Base-by-base conservation (phyloP, 148 eudicot species). In the Amaranthus palmeri region DNA sequence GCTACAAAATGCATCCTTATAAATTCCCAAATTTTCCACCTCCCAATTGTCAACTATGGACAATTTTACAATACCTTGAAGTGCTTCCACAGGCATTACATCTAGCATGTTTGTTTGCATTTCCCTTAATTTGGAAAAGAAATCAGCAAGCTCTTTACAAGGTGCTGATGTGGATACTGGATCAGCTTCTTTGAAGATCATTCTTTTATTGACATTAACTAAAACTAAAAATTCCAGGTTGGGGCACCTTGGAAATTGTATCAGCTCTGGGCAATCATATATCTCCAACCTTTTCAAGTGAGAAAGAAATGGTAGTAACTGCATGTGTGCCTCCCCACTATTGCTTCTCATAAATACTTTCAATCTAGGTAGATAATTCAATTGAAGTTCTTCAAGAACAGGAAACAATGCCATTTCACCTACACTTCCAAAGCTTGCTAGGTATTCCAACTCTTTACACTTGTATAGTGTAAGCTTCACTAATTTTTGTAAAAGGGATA, bases 11-110 rank as follows among this genome's bases (percentile, higher is more conserved):
- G 67, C 50, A 3, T 42, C 50, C 67, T 18, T 65, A 10, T 55
- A 68, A 61, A 69, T 54, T 25, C 56, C 69, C 51, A 74, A 60
- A 44, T 54, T 64, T 36, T 69, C 53, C 5, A 75, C 2, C 54
- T 61, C 52, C 14, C 52, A 7, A 0, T 43, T 10, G 18, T 46
- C n/a, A 1, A 10, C 3, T 11, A 76, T 69, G 18, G 0, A 2
- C 53, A 76, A 17, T 12, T 44, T 17, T 3, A 40, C 53, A 8
- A 69, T 73, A 48, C 66, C 2, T 10, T 36, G 60, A 13, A 69
- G 54, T 14, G 44, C 61, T 46, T 11, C 72, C 13, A 1, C 43
- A 5, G 71, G 60, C n/a, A 65, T 57, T 0, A 14, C 47, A 3
- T 60, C 60, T 2, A 68, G 73, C 70, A 12, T 60, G 53, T 66